Conservation (phyloP, 305 asterid genomes). For the Rubia tinctorum region DNA sequence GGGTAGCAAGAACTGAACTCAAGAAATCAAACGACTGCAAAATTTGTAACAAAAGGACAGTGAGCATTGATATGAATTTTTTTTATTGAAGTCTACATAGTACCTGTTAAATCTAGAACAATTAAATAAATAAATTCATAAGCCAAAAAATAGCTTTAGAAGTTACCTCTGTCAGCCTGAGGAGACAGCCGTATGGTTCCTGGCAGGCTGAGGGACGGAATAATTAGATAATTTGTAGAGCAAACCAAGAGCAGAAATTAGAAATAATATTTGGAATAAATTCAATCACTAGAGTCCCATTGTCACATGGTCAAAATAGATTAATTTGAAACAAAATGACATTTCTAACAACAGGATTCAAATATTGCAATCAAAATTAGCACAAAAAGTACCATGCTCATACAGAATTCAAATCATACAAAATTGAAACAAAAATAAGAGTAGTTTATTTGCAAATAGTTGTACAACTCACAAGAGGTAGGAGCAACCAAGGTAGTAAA, state of each 20-base stretch:
- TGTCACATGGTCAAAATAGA: background rate
- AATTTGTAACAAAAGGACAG: background rate
- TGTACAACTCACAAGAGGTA: background rate
- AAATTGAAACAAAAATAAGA: no score
- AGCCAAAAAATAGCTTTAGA: background rate
- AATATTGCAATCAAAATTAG: background rate
- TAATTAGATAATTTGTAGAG: background rate
- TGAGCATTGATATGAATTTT: background rate
- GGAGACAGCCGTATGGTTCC: background rate
- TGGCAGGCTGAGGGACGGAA: background rate
- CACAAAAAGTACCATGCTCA: no score
- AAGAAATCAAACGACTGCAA: slow-evolving; percentile 3
- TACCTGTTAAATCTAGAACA: slow-evolving; percentile 3
- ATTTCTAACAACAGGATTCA: background rate
- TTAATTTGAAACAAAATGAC: background rate
- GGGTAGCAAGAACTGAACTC: background rate
- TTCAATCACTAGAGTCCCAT: background rate
- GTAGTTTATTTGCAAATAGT: no score
- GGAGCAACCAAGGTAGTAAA: background rate
- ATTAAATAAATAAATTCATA: no score
- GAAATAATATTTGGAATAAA: background rate
- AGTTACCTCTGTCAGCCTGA: background rate
- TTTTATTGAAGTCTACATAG: background rate
- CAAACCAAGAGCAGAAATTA: background rate
- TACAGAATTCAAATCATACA: no score